Evolutionary conservation across 257 asterid genomes (phyloP).

Genomic region (Anisodus tanguticus): DNA sequence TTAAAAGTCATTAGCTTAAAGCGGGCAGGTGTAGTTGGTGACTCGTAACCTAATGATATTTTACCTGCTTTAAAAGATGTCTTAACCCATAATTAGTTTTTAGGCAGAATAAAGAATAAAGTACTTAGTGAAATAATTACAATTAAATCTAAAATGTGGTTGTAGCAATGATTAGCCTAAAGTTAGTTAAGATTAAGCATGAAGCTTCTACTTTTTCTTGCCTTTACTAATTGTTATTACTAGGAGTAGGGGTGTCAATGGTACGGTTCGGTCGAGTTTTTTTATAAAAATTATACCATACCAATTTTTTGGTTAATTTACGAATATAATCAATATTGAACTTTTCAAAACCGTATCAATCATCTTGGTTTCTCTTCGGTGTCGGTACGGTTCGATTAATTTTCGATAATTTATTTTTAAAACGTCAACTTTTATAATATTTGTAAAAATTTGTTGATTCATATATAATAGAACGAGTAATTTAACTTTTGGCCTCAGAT

Average conservation of each 20-base stretch:
- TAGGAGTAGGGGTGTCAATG: neutral
- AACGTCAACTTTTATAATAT: too few relatives aligned
- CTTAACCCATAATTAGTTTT: conserved; percentile 18
- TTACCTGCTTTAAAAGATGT: conserved; percentile 17
- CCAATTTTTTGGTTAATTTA: too few relatives aligned
- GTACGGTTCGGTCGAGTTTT: too few relatives aligned
- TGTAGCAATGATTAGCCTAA: conserved; percentile 30
- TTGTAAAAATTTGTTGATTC: too few relatives aligned
- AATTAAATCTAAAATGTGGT: conserved; percentile 27
- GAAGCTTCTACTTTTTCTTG: conserved; percentile 19
- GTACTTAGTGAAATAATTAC: neutral
- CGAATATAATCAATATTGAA: too few relatives aligned
- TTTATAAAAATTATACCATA: too few relatives aligned
- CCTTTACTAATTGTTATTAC: conserved; percentile 7
- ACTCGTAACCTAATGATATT: conserved; percentile 31
- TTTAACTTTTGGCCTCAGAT: too few relatives aligned
- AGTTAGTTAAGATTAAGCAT: conserved; percentile 25
- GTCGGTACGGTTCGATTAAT: too few relatives aligned
- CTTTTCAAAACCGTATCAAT: too few relatives aligned
- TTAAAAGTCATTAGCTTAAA: neutral
- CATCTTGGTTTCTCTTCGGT: too few relatives aligned
- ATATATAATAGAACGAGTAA: too few relatives aligned
- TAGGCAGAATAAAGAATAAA: conserved; percentile 26
- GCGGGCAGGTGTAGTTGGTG: neutral
- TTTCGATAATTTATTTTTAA: too few relatives aligned